These are phyloP conservation scores for Vitrella brassicaformis DNA, from an alignment of 73 alveolate genomes.

Conservation along the genomic window DNA sequence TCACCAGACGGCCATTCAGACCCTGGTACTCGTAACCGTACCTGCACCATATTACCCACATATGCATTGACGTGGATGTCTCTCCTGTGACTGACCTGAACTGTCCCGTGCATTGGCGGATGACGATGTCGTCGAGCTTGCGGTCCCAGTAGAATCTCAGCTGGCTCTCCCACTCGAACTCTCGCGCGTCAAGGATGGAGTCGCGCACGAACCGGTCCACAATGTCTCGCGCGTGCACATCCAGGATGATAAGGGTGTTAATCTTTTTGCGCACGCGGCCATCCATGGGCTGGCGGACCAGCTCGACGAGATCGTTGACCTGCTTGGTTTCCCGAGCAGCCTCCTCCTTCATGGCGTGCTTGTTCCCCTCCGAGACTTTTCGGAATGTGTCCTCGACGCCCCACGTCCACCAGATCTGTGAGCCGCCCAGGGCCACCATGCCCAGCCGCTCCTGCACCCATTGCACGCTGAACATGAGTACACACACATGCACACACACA, in stretches of 20 bases:
- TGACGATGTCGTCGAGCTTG: conserved; percentile 82
- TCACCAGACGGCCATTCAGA: conserved; percentile 88
- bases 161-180: conserved; percentile 97
- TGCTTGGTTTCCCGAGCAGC: conserved; percentile 72
- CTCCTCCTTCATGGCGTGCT: conserved; percentile 92
- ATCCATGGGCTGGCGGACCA: conserved; percentile 86
- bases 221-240: conserved; percentile 98
- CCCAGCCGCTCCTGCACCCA: conserved; percentile 90
- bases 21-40: conserved; percentile 72
- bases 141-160: conserved; percentile 95
- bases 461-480: conserved; percentile 63
- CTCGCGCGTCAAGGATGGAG: conserved; percentile 89
- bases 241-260: conserved; percentile 89
- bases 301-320: conserved; percentile 77
- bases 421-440: conserved; percentile 90
- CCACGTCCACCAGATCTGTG: conserved; percentile 99
- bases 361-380: conserved; percentile 94
- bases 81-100: conserved; percentile 29
- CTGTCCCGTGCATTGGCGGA: conserved; percentile 89
- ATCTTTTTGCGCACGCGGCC: conserved; percentile 68
- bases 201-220: conserved; percentile 88
- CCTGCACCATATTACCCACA: not conserved
- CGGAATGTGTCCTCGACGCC: conserved; percentile 85
- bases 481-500: too few relatives aligned
- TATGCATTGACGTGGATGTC: conserved; percentile 20